Evolutionary conservation across 2,329 filamentous ascomycete genomes (phyloP).

Genomic region (Calonectria crousiana): DNA sequence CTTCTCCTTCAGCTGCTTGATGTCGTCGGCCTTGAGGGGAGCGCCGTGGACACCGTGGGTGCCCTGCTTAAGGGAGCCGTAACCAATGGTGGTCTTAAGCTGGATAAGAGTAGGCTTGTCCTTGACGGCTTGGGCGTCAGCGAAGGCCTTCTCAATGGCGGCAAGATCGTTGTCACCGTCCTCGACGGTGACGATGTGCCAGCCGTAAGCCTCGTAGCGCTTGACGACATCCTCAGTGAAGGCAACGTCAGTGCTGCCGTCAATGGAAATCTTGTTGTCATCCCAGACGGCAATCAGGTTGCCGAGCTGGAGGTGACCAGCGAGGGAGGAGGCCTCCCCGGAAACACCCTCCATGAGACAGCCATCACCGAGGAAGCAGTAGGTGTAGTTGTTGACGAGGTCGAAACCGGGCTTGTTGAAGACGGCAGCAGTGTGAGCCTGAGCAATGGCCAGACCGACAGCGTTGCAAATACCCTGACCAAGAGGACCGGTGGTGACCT

Average conservation of each 20-base stretch:
- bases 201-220: constrained; percentile 97
- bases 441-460: constrained; percentile 96
- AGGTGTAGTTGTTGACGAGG: constrained; percentile 96
- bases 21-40: constrained; percentile 94
- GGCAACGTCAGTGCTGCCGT: constrained; percentile 94
- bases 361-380: constrained; percentile 95
- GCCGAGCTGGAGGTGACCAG: constrained; percentile 96
- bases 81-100: constrained; percentile 97
- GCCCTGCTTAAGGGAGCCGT: constrained; percentile 91
- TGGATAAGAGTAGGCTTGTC: constrained; percentile 98
- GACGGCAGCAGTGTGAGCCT: constrained; percentile 88
- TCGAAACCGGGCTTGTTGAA: constrained; percentile 98
- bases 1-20: constrained; percentile 91
- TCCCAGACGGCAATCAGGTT: constrained; percentile 98
- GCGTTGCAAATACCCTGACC: constrained; percentile 98
- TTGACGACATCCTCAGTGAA: constrained; percentile 98
- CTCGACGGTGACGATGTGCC: constrained; percentile 87
- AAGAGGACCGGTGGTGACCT: constrained; percentile 97
- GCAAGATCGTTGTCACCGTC: constrained; percentile 92
- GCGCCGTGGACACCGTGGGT: constrained; percentile 97
- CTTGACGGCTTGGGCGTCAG: constrained; percentile 86
- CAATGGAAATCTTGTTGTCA: constrained; percentile 97
- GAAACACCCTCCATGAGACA: constrained; percentile 99
- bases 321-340: constrained; percentile 89
- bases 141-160: constrained; percentile 88